Evolutionary conservation across 805 yeast species (phyloP).

Genomic region (Ogataea henricii): DNA sequence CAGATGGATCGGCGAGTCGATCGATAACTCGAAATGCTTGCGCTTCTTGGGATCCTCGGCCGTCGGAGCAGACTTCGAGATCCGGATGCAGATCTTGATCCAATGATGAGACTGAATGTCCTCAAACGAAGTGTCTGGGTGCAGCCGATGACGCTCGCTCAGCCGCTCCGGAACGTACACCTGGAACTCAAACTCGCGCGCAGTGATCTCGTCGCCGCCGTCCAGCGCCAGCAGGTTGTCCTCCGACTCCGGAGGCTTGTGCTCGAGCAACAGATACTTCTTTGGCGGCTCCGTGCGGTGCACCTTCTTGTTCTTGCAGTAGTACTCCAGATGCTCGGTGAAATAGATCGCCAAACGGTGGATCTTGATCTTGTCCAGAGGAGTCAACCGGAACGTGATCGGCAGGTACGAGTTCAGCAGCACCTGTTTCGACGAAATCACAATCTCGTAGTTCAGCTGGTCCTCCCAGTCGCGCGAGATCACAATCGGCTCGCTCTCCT

Average conservation of each 20-base stretch:
- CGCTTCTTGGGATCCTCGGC: conserved; percentile 51
- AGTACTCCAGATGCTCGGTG: conserved; percentile 90
- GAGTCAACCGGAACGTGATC: conserved; percentile 78
- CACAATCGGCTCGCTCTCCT: conserved; percentile 91
- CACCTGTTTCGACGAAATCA: conserved; percentile 86
- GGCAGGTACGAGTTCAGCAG: conserved; percentile 84
- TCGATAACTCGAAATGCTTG: conserved; percentile 91
- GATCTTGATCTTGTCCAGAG: conserved; percentile 81
- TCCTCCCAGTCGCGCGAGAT: conserved; percentile 94
- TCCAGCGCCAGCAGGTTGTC: conserved; percentile 49
- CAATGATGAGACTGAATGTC: conserved; percentile 91
- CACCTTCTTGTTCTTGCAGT: conserved; percentile 79
- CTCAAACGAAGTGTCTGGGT: conserved; percentile 82
- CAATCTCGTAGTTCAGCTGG: conserved; percentile 83
- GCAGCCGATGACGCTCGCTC: conserved; percentile 57
- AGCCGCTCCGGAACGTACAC: conserved; percentile 78
- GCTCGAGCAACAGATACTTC: conserved; percentile 79
- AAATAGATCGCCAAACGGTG: conserved; percentile 85
- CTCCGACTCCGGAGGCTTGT: conserved; percentile 57
- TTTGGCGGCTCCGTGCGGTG: conserved; percentile 90
- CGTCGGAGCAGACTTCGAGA: conserved; percentile 65
- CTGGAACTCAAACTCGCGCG: conserved; percentile 82
- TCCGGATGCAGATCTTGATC: conserved; percentile 84
- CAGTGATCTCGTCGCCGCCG: conserved; percentile 53
- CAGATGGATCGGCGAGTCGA: conserved; percentile 91